Conservation (phyloP, 352 stramenopile species). For the Pythium angustatum region DNA sequence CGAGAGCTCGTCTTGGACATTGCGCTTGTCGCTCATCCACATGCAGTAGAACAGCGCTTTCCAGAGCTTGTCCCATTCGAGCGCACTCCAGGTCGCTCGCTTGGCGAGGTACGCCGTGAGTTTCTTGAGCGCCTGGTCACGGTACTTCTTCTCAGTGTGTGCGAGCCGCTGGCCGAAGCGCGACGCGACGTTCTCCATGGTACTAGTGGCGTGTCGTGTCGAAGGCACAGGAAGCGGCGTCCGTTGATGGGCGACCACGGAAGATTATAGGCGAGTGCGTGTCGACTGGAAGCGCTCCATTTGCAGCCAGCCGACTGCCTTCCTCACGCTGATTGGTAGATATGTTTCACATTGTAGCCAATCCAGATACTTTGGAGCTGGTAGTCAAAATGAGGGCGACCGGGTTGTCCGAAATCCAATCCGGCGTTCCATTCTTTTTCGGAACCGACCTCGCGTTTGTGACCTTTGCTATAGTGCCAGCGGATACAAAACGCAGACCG, state of each 20-base stretch:
- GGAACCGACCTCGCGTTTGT: conserved; percentile 6
- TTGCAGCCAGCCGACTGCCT: conserved; percentile 24
- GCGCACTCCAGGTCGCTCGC: conserved; percentile 61
- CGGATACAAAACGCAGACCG: background rate
- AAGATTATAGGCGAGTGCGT: background rate
- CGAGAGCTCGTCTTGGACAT: conserved; percentile 79
- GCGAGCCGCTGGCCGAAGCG: conserved; percentile 85
- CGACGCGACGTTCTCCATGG: conserved; percentile 75
- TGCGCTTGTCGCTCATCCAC: conserved; percentile 90
- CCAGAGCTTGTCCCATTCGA: conserved; percentile 89
- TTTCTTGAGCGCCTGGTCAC: conserved; percentile 82
- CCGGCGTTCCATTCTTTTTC: background rate
- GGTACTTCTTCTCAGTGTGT: conserved; percentile 88
- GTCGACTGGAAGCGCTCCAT: conserved; percentile 12
- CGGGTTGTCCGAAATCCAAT: conserved; percentile 14
- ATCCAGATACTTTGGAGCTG: conserved; percentile 15
- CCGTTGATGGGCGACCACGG: conserved; percentile 4
- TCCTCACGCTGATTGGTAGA: conserved; percentile 16
- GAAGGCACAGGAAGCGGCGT: background rate
- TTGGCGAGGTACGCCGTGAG: conserved; percentile 72
- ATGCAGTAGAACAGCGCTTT: conserved; percentile 91
- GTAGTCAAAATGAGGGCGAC: conserved; percentile 14
- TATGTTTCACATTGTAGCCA: conserved; percentile 13
- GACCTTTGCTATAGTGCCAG: conserved; percentile 4
- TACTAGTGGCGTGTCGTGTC: background rate